Percentiles rank a stretch among this genome's conserved stretches.
These are phyloP conservation scores for Fusarium equiseti DNA, from an alignment of 2,329 filamentous ascomycete genomes.

Conservation along the genomic window DNA sequence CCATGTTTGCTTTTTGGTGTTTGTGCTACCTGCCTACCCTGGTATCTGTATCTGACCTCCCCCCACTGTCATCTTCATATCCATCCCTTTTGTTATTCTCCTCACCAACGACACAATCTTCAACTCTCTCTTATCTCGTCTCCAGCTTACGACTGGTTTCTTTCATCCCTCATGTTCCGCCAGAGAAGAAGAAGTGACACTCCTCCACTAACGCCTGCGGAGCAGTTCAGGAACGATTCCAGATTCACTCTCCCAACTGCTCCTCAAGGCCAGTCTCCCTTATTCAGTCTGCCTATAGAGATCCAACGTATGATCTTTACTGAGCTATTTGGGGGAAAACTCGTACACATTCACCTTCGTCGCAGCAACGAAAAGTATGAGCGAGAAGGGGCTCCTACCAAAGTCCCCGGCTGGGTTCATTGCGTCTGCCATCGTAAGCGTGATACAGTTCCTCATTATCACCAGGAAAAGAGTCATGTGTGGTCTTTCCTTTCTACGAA, in stretches of 20 bases:
- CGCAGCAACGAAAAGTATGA: neutral
- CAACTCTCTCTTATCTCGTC: neutral
- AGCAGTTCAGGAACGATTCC: neutral
- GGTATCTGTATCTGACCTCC: neutral
- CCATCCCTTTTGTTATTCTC: neutral
- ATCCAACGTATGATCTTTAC: neutral
- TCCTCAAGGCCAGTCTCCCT: neutral
- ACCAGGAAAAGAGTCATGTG: conserved; percentile 2
- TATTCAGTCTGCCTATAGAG: neutral
- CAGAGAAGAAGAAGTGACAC: neutral
- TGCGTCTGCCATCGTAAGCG: neutral
- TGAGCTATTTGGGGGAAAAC: neutral
- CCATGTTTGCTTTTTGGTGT: neutral
- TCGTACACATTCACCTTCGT: conserved; percentile 2
- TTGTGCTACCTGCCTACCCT: neutral
- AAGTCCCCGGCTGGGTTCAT: neutral
- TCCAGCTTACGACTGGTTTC: neutral
- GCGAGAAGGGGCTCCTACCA: neutral
- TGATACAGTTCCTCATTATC: neutral
- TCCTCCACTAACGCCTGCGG: neutral
- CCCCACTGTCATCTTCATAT: neutral
- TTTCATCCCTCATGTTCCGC: neutral
- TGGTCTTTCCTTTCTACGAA: conserved; percentile 1
- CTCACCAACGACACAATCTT: neutral
- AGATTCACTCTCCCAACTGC: neutral